Conservation (phyloP, 495 filamentous ascomycete species). For the Penicillium nucicola region DNA sequence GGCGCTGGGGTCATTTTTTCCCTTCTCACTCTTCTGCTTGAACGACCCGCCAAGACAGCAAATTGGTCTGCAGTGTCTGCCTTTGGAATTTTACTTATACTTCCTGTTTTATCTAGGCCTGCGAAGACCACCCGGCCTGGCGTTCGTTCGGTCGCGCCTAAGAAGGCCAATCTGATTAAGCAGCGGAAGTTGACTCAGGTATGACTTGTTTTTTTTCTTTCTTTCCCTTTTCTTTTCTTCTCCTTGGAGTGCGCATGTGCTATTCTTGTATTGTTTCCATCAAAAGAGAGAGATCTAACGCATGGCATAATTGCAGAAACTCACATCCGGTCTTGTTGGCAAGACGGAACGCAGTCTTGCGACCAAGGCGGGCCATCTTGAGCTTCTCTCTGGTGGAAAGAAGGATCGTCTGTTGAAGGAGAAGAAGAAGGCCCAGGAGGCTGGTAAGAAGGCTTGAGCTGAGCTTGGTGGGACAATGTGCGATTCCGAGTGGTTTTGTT, state of each 20-base stretch:
- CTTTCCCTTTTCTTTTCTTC: no score
- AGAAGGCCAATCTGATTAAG: slow-evolving; percentile 58
- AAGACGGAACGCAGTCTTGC: slow-evolving; percentile 67
- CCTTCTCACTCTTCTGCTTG: no score
- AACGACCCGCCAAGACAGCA: no score
- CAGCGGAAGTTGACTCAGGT: slow-evolving; percentile 64
- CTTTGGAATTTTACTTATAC: not conserved
- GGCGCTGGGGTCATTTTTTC: no score
- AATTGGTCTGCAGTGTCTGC: no score
- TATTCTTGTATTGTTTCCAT: no score
- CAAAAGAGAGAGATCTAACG: no score
- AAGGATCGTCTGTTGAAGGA: slow-evolving; percentile 42
- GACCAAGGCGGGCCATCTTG: slow-evolving; percentile 69
- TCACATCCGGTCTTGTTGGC: slow-evolving; percentile 57
- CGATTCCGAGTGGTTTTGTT: not conserved
- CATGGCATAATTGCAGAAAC: no score
- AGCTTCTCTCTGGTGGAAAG: slow-evolving; percentile 65
- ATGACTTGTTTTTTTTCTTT: slow-evolving; percentile 4
- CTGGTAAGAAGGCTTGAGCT: slow-evolving; percentile 3
- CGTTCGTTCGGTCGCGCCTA: slow-evolving; percentile 62
- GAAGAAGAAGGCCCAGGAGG: slow-evolving; percentile 10
- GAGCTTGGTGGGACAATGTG: no score
- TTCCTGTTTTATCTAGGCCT: slow-evolving; percentile 5
- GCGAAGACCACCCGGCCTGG: slow-evolving; percentile 50
- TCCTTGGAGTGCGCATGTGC: no score